Evolutionary conservation across 2,329 filamentous ascomycete species (phyloP), one percentile per base, ranked within the genome.

Genomic region (Colletotrichum tabaci): DNA sequence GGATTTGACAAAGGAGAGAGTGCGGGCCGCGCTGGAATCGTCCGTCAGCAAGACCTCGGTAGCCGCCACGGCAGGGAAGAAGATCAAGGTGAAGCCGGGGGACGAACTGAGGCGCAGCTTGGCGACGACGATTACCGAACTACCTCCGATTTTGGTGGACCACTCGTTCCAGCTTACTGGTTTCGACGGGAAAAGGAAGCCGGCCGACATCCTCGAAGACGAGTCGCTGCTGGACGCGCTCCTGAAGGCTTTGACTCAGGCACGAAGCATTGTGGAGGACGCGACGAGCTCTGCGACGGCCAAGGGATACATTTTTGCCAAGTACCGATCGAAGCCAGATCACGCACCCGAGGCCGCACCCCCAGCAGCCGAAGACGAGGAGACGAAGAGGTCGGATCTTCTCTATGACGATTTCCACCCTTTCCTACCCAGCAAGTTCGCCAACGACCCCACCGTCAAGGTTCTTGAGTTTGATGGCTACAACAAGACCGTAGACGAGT

Each of bases 351-450:
- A 74, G 2, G 71, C 65, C 6, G 79, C 77, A 18, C 72, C 73
- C 18, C 72, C 73, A 4, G 53, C 67, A 0, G 74, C 82, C 23
- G 80, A 82, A 12, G 82, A 79, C 0, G 79, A 82, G 4, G 74
- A 81, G 35, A 77, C 79, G 9, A 84, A 83, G 65, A 79, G 82
- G 12, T 81, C 84, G 4, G 84, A 86, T 56, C 79, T 96, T 7
- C 84, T 97, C 2, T 99, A 98, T 78, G 93, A 98, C 66, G 96
- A 99, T 77, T 98, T 98, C 77, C 96, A 98, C 76, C 96, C 96
- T 0, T 98, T 98, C 80, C 85, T 92, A 49, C 96, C 96, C 0
- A 85, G 87, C 26, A 96, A 98, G 75, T 93, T 97, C 73, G 89
- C 91, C 73, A 86, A 88, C 8, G 90, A 95, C 67, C 84, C 90